These are phyloP conservation scores for Pseudogymnoascus sp. DNA, from an alignment of 2,329 filamentous ascomycete species.

Conservation along the genomic window DNA sequence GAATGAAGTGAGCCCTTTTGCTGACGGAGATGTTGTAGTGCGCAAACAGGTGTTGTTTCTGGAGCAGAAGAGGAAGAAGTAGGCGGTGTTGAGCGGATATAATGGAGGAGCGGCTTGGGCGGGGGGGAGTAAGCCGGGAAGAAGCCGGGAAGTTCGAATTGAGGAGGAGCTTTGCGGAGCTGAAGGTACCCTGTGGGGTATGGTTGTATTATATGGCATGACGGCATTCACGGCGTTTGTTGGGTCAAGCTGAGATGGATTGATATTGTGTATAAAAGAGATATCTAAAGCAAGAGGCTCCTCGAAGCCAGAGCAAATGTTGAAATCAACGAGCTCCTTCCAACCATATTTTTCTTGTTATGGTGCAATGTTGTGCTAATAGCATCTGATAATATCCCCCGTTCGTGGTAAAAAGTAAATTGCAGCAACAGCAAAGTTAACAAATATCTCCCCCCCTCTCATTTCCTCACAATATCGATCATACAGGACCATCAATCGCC, in stretches of 20 bases:
- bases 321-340: slow-evolving; percentile 1
- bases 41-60: slow-evolving; percentile 90
- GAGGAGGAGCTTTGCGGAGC: neutral
- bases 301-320: neutral
- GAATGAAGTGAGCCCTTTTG: neutral
- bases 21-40: slow-evolving; percentile 43
- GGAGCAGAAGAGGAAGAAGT: slow-evolving; percentile 67
- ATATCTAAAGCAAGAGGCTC: slow-evolving; percentile 1
- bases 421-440: neutral
- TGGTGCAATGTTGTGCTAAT: neutral
- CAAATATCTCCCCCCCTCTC: neutral
- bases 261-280: slow-evolving; percentile 2
- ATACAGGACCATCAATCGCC: neutral
- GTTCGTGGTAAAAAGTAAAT: neutral
- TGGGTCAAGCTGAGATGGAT: slow-evolving; percentile 2
- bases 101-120: neutral
- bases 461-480: neutral
- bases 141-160: neutral
- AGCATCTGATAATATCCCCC: neutral
- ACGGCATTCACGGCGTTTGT: slow-evolving; percentile 9
- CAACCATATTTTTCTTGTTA: neutral
- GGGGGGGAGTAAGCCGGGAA: neutral
- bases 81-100: slow-evolving; percentile 35
- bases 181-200: neutral
- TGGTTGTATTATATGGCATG: slow-evolving; percentile 7